phyloP scores from a whole-genome alignment of 805 yeast genomes.

The Ogataea kodamae region DNA sequence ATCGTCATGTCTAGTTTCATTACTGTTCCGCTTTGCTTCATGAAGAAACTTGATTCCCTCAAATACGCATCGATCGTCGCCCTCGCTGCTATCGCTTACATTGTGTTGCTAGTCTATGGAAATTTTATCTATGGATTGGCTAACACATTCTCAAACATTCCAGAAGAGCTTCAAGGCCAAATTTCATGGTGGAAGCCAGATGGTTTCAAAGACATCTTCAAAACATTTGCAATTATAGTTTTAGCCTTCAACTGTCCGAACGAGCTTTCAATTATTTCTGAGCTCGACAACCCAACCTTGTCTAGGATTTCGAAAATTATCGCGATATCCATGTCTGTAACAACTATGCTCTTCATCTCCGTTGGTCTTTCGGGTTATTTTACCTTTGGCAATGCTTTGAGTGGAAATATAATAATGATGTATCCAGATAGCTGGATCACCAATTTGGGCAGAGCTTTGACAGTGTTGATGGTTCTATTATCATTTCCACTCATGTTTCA shows the following conservation, averaged over 20 bases:
- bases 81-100: slow-evolving; percentile 59
- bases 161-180: slow-evolving; percentile 40
- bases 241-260: slow-evolving; percentile 84
- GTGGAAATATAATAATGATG: slow-evolving; percentile 68
- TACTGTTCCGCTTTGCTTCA: slow-evolving; percentile 60
- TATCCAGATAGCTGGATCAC: slow-evolving; percentile 53
- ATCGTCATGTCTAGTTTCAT: slow-evolving; percentile 49
- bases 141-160: slow-evolving; percentile 38
- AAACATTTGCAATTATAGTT: slow-evolving; percentile 70
- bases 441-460: slow-evolving; percentile 52
- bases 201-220: slow-evolving; percentile 43
- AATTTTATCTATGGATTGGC: slow-evolving; percentile 38
- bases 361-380: slow-evolving; percentile 71
- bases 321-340: slow-evolving; percentile 45
- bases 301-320: slow-evolving; percentile 45
- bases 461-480: slow-evolving; percentile 69
- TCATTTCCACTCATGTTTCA: slow-evolving; percentile 79
- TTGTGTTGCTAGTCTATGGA: slow-evolving; percentile 51
- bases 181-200: slow-evolving; percentile 41
- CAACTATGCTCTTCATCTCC: slow-evolving; percentile 54
- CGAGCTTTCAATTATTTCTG: slow-evolving; percentile 73
- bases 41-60: slow-evolving; percentile 63
- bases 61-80: slow-evolving; percentile 72
- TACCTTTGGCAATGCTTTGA: slow-evolving; percentile 63
- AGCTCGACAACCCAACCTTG: slow-evolving; percentile 52